Evolutionary conservation across 73 alveolate species (phyloP).

Genomic region (Symbiodinium pilosum): DNA sequence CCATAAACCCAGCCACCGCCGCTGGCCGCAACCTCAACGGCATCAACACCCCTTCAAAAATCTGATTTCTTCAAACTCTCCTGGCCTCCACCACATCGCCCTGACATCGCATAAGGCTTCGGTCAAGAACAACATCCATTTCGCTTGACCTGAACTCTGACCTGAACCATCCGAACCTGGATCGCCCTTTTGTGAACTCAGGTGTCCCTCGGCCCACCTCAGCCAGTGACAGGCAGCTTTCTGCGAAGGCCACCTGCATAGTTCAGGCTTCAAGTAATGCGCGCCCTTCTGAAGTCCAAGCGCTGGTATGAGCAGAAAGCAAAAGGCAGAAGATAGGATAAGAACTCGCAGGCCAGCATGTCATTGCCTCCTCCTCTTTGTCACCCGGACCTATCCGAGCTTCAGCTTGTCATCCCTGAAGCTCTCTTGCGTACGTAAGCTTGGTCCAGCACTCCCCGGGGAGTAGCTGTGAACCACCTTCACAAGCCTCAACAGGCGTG

Average conservation of each 20-base stretch:
- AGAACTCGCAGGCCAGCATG: too few relatives aligned
- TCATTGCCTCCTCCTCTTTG: conserved; percentile 74
- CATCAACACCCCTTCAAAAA: neutral
- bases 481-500: conserved; percentile 27
- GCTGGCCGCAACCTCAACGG: conserved; percentile 45
- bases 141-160: too few relatives aligned
- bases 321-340: too few relatives aligned
- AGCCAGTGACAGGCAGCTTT: conserved; percentile 59
- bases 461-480: conserved; percentile 52
- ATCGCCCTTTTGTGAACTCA: too few relatives aligned
- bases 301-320: too few relatives aligned
- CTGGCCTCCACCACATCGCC: conserved; percentile 90
- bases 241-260: conserved; percentile 44
- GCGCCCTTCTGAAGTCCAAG: too few relatives aligned
- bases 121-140: too few relatives aligned
- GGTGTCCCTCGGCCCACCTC: conserved; percentile 13
- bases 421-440: neutral
- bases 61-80: neutral
- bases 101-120: neutral
- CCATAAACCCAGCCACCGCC: conserved; percentile 94
- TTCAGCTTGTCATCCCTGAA: neutral
- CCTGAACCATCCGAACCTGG: neutral
- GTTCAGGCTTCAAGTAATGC: neutral
- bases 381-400: conserved; percentile 58
- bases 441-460: conserved; percentile 49